These are phyloP conservation scores for Naganishia albida DNA, from an alignment of 1,284 basidiomycete species.

Conservation along the genomic window DNA sequence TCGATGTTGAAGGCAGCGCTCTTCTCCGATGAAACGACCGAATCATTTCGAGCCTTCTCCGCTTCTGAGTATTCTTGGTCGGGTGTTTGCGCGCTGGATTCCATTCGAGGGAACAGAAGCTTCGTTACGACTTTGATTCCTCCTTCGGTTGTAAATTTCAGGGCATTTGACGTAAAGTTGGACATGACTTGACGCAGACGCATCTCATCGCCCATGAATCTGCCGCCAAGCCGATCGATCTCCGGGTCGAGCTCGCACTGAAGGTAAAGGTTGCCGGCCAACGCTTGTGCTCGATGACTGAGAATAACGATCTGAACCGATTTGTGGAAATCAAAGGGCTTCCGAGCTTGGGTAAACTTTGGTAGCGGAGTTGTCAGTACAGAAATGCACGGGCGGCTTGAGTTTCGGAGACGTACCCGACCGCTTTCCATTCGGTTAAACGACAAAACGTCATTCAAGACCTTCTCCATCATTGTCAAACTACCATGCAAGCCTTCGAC, in stretches of 20 bases:
- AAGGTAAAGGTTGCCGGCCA: slow-evolving; percentile 69
- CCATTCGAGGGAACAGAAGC: slow-evolving; percentile 47
- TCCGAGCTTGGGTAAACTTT: slow-evolving; percentile 49
- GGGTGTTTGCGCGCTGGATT: slow-evolving; percentile 19
- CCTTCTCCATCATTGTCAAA: slow-evolving; percentile 69
- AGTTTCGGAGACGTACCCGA: slow-evolving; percentile 39
- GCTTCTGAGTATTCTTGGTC: slow-evolving; percentile 8
- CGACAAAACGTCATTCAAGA: slow-evolving; percentile 77
- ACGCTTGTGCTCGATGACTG: slow-evolving; percentile 71
- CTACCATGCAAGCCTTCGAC: slow-evolving; percentile 66
- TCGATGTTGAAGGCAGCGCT: slow-evolving; percentile 22
- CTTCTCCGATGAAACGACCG: slow-evolving; percentile 19
- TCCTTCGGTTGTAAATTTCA: slow-evolving; percentile 71
- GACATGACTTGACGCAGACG: slow-evolving; percentile 60
- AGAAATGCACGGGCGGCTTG: slow-evolving; percentile 26
- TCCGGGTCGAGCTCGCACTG: slow-evolving; percentile 68
- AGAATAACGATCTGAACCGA: slow-evolving; percentile 77
- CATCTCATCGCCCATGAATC: slow-evolving; percentile 61
- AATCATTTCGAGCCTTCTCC: slow-evolving; percentile 1
- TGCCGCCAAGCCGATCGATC: slow-evolving; percentile 66
- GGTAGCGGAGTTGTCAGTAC: neutral
- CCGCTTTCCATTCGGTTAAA: slow-evolving; percentile 57
- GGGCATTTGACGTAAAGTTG: slow-evolving; percentile 55
- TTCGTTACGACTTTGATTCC: slow-evolving; percentile 50
- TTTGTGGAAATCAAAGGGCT: slow-evolving; percentile 81